These are phyloP conservation scores for Diplodia corticola DNA, from an alignment of 2,329 filamentous ascomycete genomes.

Conservation along the genomic window DNA sequence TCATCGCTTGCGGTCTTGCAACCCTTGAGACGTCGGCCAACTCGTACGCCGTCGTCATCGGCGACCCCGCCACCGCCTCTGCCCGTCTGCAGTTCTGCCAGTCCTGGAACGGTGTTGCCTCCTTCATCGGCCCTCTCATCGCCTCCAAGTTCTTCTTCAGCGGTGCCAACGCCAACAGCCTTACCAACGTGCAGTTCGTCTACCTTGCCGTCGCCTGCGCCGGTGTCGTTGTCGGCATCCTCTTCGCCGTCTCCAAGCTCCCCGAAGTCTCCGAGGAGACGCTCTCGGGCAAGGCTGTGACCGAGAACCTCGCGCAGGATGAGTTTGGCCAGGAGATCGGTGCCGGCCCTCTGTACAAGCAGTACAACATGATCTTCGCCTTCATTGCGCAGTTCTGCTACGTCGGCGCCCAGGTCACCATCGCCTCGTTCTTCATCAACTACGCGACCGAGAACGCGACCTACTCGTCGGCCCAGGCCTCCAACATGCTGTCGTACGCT, in stretches of 20 bases:
- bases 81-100: slow-evolving; percentile 44
- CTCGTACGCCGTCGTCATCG: slow-evolving; percentile 44
- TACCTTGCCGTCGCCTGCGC: slow-evolving; percentile 43
- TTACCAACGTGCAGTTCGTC: slow-evolving; percentile 34
- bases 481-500: slow-evolving; percentile 41
- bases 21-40: slow-evolving; percentile 43
- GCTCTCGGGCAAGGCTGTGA: slow-evolving; percentile 32
- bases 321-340: slow-evolving; percentile 34
- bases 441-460: slow-evolving; percentile 39
- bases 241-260: slow-evolving; percentile 42
- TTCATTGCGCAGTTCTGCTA: slow-evolving; percentile 42
- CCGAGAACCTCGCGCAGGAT: slow-evolving; percentile 29
- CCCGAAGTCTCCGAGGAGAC: slow-evolving; percentile 38
- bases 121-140: slow-evolving; percentile 42
- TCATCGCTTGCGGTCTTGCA: slow-evolving; percentile 43
- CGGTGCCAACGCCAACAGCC: slow-evolving; percentile 17
- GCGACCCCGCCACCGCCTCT: slow-evolving; percentile 37
- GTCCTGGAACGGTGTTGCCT: slow-evolving; percentile 42
- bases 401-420: slow-evolving; percentile 41
- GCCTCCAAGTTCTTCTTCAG: slow-evolving; percentile 23
- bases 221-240: slow-evolving; percentile 36
- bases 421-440: slow-evolving; percentile 43
- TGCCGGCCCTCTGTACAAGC: slow-evolving; percentile 40
- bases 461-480: slow-evolving; percentile 33
- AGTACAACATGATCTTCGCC: slow-evolving; percentile 44